A percentile compares a stretch with the other conserved stretches of the same genome.
These are phyloP conservation scores for Rhodotorula glutinis DNA, from an alignment of 1,284 basidiomycete genomes.

Conservation along the genomic window DNA sequence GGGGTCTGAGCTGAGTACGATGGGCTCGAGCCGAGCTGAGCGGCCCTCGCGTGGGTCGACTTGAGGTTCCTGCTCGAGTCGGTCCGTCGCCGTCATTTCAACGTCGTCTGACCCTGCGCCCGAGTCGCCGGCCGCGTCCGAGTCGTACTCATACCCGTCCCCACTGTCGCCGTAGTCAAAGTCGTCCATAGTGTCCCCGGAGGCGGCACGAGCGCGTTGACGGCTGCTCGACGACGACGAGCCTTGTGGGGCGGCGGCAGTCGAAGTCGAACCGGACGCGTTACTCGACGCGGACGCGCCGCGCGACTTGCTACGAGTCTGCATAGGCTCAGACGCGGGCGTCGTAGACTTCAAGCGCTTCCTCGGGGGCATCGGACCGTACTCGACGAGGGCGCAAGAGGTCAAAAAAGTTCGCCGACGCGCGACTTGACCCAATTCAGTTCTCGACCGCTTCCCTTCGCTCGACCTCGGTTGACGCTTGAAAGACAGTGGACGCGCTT, in stretches of 20 bases:
- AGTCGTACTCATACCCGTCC: neutral
- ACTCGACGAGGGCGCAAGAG: neutral
- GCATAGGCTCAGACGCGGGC: neutral
- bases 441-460: no score
- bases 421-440: no score
- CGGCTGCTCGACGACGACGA: neutral
- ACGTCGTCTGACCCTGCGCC: neutral
- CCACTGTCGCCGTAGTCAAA: neutral
- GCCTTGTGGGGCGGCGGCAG: neutral
- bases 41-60: no score
- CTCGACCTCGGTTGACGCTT: no score
- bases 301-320: neutral
- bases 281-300: neutral
- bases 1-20: neutral
- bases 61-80: neutral
- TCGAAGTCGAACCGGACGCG: neutral
- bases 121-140: neutral
- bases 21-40: neutral
- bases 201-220: neutral
- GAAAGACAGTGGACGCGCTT: no score
- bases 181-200: neutral
- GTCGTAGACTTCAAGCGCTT: neutral
- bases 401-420: neutral
- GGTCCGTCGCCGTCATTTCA: neutral
- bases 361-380: neutral